These are phyloP conservation scores for Fusarium sp. DNA, from an alignment of 2,329 filamentous ascomycete genomes.

Conservation along the genomic window DNA sequence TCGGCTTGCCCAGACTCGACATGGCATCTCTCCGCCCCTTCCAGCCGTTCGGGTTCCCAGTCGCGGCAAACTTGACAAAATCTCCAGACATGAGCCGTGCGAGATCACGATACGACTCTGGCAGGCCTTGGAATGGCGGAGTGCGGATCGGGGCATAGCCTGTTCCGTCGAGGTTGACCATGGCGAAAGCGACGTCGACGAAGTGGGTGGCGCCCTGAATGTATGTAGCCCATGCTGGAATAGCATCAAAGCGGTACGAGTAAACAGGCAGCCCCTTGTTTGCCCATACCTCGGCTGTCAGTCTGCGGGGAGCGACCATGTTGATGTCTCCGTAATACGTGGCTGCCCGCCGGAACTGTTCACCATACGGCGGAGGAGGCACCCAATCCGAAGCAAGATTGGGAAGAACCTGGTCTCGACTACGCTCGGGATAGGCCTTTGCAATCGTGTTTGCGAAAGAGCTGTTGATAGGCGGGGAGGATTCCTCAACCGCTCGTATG, in stretches of 20 bases:
- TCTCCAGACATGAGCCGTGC: conserved; percentile 14
- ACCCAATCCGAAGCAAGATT: conserved; percentile 14
- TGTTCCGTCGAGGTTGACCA: conserved; percentile 19
- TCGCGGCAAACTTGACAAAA: conserved; percentile 21
- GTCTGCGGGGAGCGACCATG: conserved; percentile 16
- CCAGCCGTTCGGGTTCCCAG: conserved; percentile 22
- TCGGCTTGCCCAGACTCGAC: background rate
- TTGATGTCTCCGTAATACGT: conserved; percentile 22
- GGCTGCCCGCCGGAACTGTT: conserved; percentile 17
- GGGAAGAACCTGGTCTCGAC: conserved; percentile 6
- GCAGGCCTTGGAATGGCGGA: conserved; percentile 12
- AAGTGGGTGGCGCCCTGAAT: conserved; percentile 19
- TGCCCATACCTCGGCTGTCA: conserved; percentile 20
- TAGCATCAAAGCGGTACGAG: conserved; percentile 21
- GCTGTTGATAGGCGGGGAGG: background rate
- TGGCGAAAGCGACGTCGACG: conserved; percentile 23
- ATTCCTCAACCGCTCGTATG: background rate
- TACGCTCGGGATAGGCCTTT: background rate
- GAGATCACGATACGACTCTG: conserved; percentile 16
- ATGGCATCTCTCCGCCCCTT: conserved; percentile 7
- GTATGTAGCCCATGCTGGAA: conserved; percentile 23
- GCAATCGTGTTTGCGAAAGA: background rate
- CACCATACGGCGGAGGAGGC: conserved; percentile 7
- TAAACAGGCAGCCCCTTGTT: conserved; percentile 41
- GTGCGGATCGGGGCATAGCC: conserved; percentile 20